Conservation (phyloP, 2,329 filamentous ascomycete species). For the Fusarium palustre region DNA sequence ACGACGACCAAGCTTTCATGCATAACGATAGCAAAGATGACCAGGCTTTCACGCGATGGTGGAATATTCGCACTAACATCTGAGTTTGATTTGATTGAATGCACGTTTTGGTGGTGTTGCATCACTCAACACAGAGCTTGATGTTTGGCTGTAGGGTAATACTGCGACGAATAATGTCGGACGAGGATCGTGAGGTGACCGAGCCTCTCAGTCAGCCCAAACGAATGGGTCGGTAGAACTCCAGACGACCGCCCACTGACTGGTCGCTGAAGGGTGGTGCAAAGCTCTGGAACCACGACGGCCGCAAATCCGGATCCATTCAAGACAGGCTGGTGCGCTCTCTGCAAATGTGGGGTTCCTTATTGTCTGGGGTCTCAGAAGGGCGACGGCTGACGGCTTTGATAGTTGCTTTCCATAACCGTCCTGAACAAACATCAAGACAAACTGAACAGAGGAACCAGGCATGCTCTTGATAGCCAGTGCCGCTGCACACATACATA, state of each 20-base stretch:
- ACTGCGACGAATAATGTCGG: slow-evolving; percentile 38
- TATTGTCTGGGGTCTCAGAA: slow-evolving; percentile 28
- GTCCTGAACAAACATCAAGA: not conserved
- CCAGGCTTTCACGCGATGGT: not conserved
- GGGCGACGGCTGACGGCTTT: slow-evolving; percentile 13
- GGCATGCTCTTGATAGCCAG: not conserved
- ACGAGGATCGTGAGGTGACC: slow-evolving; percentile 29
- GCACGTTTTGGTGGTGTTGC: slow-evolving; percentile 10
- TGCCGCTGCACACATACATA: not conserved
- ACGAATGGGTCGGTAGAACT: slow-evolving; percentile 26
- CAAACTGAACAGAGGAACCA: not conserved
- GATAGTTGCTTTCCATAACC: not conserved
- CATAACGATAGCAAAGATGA: not conserved
- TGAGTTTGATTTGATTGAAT: not conserved
- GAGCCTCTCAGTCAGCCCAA: slow-evolving; percentile 35
- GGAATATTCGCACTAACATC: not conserved
- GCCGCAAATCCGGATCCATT: slow-evolving; percentile 34
- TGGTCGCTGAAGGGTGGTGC: slow-evolving; percentile 27
- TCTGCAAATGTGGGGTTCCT: slow-evolving; percentile 29
- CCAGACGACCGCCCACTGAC: slow-evolving; percentile 13
- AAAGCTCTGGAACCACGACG: slow-evolving; percentile 41
- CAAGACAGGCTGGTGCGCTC: slow-evolving; percentile 30
- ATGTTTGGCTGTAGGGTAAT: slow-evolving; percentile 15
- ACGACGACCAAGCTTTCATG: slow-evolving; percentile 6
- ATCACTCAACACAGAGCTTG: not conserved